Evolutionary conservation across 2,329 filamentous ascomycete species (phyloP), one percentile per base, ranked within the genome.

Genomic region (Colletotrichum nymphaeae): DNA sequence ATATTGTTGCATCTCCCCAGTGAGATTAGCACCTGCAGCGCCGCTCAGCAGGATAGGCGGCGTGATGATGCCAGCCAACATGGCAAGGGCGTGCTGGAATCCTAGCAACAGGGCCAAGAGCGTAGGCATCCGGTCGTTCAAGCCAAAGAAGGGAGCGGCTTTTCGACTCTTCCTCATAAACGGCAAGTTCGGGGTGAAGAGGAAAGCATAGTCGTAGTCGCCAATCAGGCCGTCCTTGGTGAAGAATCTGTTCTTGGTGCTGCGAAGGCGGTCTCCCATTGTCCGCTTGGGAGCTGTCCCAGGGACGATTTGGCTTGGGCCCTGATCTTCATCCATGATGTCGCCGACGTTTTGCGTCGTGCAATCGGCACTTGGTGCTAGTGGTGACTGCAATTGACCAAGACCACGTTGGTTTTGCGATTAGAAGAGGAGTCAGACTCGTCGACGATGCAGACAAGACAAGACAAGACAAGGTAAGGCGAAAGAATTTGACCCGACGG

Each of bases 201-300:
- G 91, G 79, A 95, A 97, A 46, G 82, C 93, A 88, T 98, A 98
- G 87, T 98, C 93, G 83, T 98, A 98, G 78, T 91, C 88, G 75
- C 95, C 95, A 69, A 98, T 83, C 30, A 98, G 88, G 14, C 95
- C 95, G 1, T 95, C 88, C 74, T 86, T 91, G 58, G 89, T 91
- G 67, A 87, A 82, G 75, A 90, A 87, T 6, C 84, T 83, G 72
- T 83, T 84, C 77, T 79, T 84, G 68, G 84, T 28, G 56, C 76
- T 55, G 37, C 75, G 75, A 14, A 84, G 35, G 24, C 78, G 78
- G 63, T 80, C 77, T 66, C 76, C 78, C n/a, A 84, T 63, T 19
- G 79, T 81, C 70, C 76, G 80, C 67, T 79, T 80, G 22, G 82
- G 79, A 7, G 78, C 75, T 35, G 79, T 75, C 63, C 81, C 81